Evolutionary conservation across 2,329 filamentous ascomycete genomes (phyloP).

Genomic region (Ceratocystiopsis minuta): DNA sequence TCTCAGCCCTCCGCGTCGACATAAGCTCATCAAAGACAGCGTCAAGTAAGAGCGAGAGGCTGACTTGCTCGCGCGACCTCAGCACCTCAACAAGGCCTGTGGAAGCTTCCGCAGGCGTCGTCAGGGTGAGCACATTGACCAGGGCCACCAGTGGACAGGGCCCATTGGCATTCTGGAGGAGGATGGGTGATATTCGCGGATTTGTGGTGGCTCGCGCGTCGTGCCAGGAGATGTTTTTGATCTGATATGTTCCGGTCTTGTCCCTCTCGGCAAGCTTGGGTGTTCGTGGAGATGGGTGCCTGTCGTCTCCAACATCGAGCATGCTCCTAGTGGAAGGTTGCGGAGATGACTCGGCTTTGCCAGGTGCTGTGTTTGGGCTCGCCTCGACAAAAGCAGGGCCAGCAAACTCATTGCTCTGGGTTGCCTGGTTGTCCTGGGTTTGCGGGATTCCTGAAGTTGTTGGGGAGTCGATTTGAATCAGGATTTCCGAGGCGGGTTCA

Average conservation of each 20-base stretch:
- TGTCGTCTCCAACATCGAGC: conserved; percentile 10
- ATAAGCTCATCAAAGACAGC: conserved; percentile 88
- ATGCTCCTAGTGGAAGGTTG: conserved; percentile 9
- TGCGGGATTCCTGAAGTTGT: not conserved
- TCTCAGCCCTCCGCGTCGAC: conserved; percentile 48
- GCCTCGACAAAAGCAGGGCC: too few relatives aligned
- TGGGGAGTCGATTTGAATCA: conserved; percentile 3
- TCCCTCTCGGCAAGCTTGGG: conserved; percentile 20
- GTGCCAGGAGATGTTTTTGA: conserved; percentile 79
- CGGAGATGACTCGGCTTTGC: conserved; percentile 11
- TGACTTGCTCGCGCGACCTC: conserved; percentile 69
- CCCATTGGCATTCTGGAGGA: conserved; percentile 86
- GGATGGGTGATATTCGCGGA: conserved; percentile 62
- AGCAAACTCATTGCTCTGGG: too few relatives aligned
- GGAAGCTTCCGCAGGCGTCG: conserved; percentile 47
- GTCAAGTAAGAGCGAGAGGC: conserved; percentile 66
- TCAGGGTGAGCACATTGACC: conserved; percentile 79
- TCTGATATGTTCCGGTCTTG: conserved; percentile 66
- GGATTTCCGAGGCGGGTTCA: conserved; percentile 5
- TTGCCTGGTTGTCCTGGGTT: too few relatives aligned
- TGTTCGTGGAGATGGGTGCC: conserved; percentile 17
- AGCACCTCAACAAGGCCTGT: conserved; percentile 65
- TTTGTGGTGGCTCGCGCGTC: conserved; percentile 43
- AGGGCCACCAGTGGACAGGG: conserved; percentile 85
- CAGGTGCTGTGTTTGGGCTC: not conserved